These are phyloP conservation scores for Entoloma clypeatum DNA, from an alignment of 1,284 basidiomycete species.

Conservation along the genomic window DNA sequence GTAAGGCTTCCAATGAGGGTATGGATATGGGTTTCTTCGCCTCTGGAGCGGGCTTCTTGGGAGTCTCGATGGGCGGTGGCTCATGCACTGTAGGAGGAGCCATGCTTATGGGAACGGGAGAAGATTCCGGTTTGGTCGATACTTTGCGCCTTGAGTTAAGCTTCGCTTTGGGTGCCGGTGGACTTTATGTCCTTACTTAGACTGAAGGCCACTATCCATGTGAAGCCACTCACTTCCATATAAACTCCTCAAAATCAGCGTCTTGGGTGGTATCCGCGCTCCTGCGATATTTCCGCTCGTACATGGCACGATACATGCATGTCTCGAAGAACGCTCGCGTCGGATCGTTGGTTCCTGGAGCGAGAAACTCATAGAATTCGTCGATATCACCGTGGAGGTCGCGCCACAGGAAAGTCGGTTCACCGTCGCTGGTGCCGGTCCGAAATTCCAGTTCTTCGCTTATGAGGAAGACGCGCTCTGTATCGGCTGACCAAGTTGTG, in stretches of 20 bases:
- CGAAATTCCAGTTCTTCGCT: constrained; percentile 85
- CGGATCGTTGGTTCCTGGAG: constrained; percentile 75
- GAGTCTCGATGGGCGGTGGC: constrained; percentile 14
- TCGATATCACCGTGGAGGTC: constrained; percentile 83
- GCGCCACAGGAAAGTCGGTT: constrained; percentile 83
- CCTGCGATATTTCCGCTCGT: constrained; percentile 80
- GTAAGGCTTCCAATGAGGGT: constrained; percentile 30
- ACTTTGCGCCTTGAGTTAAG: constrained; percentile 29
- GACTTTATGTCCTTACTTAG: constrained; percentile 18
- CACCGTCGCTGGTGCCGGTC: constrained; percentile 73
- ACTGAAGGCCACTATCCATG: background rate
- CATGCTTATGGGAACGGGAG: constrained; percentile 10
- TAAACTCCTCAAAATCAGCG: constrained; percentile 69
- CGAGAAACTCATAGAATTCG: constrained; percentile 81
- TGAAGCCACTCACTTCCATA: constrained; percentile 60
- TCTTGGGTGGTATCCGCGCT: constrained; percentile 71
- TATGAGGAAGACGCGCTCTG: constrained; percentile 90
- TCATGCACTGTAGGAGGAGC: constrained; percentile 9
- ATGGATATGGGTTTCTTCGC: constrained; percentile 11
- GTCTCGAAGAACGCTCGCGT: constrained; percentile 88
- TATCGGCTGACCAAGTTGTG: constrained; percentile 57
- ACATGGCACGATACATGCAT: constrained; percentile 93
- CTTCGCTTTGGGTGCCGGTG: constrained; percentile 26
- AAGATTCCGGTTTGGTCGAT: constrained; percentile 20
- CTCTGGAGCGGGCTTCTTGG: constrained; percentile 10